phyloP scores from a whole-genome alignment of 768 basidiomycete species.

The Melanogaster broomeanus region DNA sequence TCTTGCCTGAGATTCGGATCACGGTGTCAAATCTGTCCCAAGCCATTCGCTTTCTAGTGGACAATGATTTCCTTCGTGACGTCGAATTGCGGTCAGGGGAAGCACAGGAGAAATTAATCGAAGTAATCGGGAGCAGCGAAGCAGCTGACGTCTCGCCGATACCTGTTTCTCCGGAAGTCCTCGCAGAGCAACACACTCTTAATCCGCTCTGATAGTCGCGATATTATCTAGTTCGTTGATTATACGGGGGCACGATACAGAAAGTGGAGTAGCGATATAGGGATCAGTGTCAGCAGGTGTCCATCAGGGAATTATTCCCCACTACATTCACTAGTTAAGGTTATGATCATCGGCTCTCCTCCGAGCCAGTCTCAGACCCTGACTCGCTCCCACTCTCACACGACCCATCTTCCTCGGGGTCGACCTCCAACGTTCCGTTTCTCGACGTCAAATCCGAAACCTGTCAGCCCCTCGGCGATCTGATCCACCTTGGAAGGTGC shows the following conservation, averaged over 20 bases:
- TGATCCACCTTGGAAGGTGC: conserved; percentile 78
- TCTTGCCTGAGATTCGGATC: conserved; percentile 82
- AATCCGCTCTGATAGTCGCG: background rate
- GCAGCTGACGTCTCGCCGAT: background rate
- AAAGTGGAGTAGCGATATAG: background rate
- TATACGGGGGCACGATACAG: background rate
- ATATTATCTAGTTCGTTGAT: background rate
- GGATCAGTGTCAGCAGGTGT: background rate
- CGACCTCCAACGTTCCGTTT: conserved; percentile 65
- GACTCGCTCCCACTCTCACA: conserved; percentile 31
- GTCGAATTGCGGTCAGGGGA: conserved; percentile 85
- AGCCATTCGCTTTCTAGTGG: conserved; percentile 86
- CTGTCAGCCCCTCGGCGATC: conserved; percentile 61
- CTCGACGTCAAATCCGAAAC: conserved; percentile 79
- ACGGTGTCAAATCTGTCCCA: conserved; percentile 93
- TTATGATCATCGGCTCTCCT: conserved; percentile 12
- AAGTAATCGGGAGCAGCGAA: conserved; percentile 47
- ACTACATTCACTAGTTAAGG: too few species aligned
- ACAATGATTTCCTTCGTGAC: conserved; percentile 81
- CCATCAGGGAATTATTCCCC: background rate
- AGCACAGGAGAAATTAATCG: conserved; percentile 61
- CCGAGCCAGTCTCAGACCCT: conserved; percentile 35
- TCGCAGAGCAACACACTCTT: background rate
- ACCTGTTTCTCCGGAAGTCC: background rate
- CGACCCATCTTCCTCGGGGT: conserved; percentile 49